phyloP scores from a whole-genome alignment of 192 early-diverging fungal genomes.

The Neocallimastix lanati region DNA sequence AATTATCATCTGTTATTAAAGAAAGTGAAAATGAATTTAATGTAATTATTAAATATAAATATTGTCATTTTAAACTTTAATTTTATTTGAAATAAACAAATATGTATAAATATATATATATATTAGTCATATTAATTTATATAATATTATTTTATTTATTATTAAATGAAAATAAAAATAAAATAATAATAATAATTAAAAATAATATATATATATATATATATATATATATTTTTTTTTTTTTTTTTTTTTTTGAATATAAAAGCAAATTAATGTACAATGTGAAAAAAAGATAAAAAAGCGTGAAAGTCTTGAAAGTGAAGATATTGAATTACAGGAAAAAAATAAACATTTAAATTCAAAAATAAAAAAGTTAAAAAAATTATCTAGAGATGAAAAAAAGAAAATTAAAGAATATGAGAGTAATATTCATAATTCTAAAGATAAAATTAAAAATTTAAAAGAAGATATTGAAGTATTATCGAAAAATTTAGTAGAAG shows the following conservation, averaged over 20 bases:
- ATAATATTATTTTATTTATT: too few relatives aligned
- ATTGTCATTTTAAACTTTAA: too few relatives aligned
- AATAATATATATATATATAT: too few relatives aligned
- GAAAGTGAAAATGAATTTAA: background rate
- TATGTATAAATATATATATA: too few relatives aligned
- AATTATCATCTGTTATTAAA: background rate
- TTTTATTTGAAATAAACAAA: too few relatives aligned
- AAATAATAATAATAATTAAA: too few relatives aligned
- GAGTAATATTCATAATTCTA: slow-evolving; percentile 39
- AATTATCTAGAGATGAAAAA: slow-evolving; percentile 3
- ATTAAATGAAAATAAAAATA: too few relatives aligned
- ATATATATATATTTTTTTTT: too few relatives aligned
- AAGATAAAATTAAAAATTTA: slow-evolving; percentile 24
- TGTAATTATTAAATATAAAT: background rate
- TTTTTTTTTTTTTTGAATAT: background rate
- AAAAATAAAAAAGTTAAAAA: slow-evolving; percentile 60
- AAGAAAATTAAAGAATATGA: slow-evolving; percentile 15
- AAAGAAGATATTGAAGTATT: background rate
- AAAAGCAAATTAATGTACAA: slow-evolving; percentile 3
- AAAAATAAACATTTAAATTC: slow-evolving; percentile 59
- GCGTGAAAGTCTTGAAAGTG: slow-evolving; percentile 31
- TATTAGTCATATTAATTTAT: too few relatives aligned
- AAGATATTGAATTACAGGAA: slow-evolving; percentile 71
- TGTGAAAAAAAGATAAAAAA: background rate
- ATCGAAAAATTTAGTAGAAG: background rate